Conservation (phyloP, 2,329 filamentous ascomycete genomes). For the Nemania sp. region DNA sequence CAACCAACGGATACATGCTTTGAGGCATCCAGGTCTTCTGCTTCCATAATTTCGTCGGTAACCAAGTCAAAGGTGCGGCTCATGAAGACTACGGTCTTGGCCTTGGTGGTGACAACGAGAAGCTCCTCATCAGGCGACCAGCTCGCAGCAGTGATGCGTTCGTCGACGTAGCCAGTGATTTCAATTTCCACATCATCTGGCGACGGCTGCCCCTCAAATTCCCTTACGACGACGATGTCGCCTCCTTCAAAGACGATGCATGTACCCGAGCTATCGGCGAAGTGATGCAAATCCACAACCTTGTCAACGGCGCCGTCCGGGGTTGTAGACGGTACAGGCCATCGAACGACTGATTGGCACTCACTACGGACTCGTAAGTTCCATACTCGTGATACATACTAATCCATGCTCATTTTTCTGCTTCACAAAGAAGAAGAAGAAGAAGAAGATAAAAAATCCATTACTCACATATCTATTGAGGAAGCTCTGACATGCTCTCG, state of each 20-base stretch:
- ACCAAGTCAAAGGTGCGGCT: conserved; percentile 87
- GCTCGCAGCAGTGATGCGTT: conserved; percentile 82
- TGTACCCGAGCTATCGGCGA: conserved; percentile 76
- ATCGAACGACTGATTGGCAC: conserved; percentile 69
- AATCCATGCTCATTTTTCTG: neutral
- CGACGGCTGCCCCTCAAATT: conserved; percentile 54
- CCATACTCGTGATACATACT: neutral
- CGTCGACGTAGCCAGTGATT: conserved; percentile 92
- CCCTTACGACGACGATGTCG: conserved; percentile 84
- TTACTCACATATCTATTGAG: conserved; percentile 47
- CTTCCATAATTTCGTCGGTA: conserved; percentile 71
- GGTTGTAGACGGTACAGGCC: conserved; percentile 83
- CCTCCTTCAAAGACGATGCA: conserved; percentile 87
- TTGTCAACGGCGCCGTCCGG: conserved; percentile 76
- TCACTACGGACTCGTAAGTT: conserved; percentile 35
- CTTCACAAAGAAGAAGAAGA: neutral
- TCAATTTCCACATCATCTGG: conserved; percentile 80
- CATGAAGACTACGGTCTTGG: conserved; percentile 85
- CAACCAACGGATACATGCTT: conserved; percentile 96
- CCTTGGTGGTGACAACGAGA: conserved; percentile 79
- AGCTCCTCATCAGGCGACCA: conserved; percentile 98
- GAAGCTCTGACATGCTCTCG: conserved; percentile 47
- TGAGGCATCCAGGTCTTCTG: conserved; percentile 81
- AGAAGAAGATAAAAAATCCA: neutral
- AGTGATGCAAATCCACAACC: conserved; percentile 81